Evolutionary conservation across 164 flowering plant species (phyloP).

Genomic region (Chimonanthus salicifolius): DNA sequence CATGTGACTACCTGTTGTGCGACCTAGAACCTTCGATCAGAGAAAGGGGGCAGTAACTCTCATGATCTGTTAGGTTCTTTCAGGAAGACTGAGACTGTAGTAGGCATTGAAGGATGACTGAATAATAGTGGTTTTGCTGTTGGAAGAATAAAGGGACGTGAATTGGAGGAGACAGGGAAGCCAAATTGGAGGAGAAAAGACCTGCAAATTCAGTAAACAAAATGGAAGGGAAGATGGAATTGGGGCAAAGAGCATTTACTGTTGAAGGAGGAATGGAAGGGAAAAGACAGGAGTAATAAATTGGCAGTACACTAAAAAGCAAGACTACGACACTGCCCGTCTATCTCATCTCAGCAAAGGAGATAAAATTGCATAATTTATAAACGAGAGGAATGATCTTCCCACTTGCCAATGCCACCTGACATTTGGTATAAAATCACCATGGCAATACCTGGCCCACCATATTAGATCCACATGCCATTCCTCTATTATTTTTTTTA

Average conservation of each 20-base stretch:
- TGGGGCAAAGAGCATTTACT: constrained; percentile 34
- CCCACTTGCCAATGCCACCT: not conserved
- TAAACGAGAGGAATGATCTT: not conserved
- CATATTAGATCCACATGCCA: too few species aligned
- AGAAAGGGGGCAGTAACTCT: constrained; percentile 25
- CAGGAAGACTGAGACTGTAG: constrained; percentile 15
- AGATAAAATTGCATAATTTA: not conserved
- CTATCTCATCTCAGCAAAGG: not conserved
- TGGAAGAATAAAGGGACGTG: not conserved
- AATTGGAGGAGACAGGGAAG: constrained; percentile 23
- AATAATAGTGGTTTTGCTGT: not conserved
- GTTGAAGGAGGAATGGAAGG: constrained; percentile 30
- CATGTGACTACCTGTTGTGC: constrained; percentile 27
- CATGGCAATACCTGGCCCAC: too few species aligned
- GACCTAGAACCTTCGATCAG: constrained; percentile 33
- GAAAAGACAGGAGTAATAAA: constrained; percentile 38
- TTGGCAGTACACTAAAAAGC: constrained; percentile 18
- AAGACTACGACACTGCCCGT: constrained; percentile 31
- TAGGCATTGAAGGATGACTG: constrained; percentile 12
- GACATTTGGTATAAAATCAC: too few species aligned
- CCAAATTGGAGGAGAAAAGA: constrained; percentile 32
- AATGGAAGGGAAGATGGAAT: constrained; percentile 16
- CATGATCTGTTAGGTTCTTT: constrained; percentile 22
- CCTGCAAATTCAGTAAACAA: constrained; percentile 22
- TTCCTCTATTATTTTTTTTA: too few species aligned